phyloP scores from a whole-genome alignment of 495 filamentous ascomycete species.

The Lindgomyces ingoldianus region DNA sequence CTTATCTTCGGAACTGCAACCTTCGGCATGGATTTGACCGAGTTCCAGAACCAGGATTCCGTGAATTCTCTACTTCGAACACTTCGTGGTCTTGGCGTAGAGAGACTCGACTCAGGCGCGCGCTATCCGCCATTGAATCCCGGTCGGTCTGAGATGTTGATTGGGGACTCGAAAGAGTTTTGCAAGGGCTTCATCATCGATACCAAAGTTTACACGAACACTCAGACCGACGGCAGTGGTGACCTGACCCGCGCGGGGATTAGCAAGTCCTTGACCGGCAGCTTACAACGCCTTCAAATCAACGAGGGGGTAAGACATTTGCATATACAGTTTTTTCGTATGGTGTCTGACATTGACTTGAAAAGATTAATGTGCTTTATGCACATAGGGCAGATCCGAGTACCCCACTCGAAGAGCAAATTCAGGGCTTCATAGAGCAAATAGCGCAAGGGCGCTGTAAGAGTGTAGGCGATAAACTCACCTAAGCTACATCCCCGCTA shows the following conservation, averaged over 20 bases:
- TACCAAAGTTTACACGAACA: conserved; percentile 45
- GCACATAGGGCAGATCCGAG: conserved; percentile 11
- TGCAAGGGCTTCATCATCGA: conserved; percentile 46
- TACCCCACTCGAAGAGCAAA: conserved; percentile 8
- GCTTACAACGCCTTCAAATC: conserved; percentile 7
- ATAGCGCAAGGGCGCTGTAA: conserved; percentile 14
- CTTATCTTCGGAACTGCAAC: conserved; percentile 16
- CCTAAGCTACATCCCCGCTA: not conserved
- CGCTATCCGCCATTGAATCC: conserved; percentile 50
- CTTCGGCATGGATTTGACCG: conserved; percentile 9
- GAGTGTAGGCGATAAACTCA: conserved; percentile 4
- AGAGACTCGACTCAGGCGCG: conserved; percentile 49
- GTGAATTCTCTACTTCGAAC: not conserved
- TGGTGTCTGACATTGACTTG: not conserved
- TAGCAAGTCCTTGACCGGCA: conserved; percentile 1
- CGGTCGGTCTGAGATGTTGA: conserved; percentile 49
- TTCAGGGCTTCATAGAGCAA: conserved; percentile 2
- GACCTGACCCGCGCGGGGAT: conserved; percentile 11
- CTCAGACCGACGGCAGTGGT: conserved; percentile 8
- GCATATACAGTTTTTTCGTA: not conserved
- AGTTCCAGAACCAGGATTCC: not conserved
- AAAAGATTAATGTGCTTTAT: conserved; percentile 7
- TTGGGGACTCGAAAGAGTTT: conserved; percentile 45
- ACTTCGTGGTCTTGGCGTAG: conserved; percentile 39
- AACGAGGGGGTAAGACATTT: conserved; percentile 1